phyloP scores from a whole-genome alignment of 345 rosid genomes.

The Populus ilicifolia region DNA sequence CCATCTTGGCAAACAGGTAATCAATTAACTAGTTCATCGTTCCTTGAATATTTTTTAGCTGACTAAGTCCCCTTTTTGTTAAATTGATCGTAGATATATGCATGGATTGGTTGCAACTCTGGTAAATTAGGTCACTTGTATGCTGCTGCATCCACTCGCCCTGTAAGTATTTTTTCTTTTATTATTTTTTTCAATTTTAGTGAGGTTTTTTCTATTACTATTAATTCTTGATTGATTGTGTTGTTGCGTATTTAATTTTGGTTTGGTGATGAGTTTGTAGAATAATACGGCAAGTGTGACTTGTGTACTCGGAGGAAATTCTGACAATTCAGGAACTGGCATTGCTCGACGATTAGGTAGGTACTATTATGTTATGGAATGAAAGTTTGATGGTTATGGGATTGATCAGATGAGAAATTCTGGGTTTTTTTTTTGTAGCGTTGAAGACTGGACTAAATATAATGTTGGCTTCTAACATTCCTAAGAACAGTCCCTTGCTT shows the following conservation, averaged over 20 bases:
- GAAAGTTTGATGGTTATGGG: neutral
- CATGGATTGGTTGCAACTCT: slow-evolving; percentile 80
- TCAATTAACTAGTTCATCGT: neutral
- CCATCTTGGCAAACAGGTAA: slow-evolving; percentile 62
- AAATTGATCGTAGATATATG: slow-evolving; percentile 47
- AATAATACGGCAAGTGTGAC: slow-evolving; percentile 63
- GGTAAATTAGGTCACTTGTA: slow-evolving; percentile 62
- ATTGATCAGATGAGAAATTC: neutral
- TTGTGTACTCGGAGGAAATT: slow-evolving; percentile 70
- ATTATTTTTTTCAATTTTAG: neutral
- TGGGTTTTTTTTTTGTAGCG: slow-evolving; percentile 36
- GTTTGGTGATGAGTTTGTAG: slow-evolving; percentile 28
- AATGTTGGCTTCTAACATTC: slow-evolving; percentile 76
- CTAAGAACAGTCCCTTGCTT: slow-evolving; percentile 75
- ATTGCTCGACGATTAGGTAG: slow-evolving; percentile 86
- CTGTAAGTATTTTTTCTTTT: slow-evolving; percentile 30
- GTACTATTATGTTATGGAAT: neutral
- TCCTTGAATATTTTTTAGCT: neutral
- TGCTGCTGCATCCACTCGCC: slow-evolving; percentile 84
- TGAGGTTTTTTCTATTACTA: neutral
- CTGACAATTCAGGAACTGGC: slow-evolving; percentile 86
- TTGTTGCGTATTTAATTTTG: neutral
- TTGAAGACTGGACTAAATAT: slow-evolving; percentile 77
- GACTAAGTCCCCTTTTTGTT: neutral
- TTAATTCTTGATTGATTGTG: neutral